phyloP scores from a whole-genome alignment of 2,329 filamentous ascomycete genomes.

The Tolypocladium tundrense region DNA sequence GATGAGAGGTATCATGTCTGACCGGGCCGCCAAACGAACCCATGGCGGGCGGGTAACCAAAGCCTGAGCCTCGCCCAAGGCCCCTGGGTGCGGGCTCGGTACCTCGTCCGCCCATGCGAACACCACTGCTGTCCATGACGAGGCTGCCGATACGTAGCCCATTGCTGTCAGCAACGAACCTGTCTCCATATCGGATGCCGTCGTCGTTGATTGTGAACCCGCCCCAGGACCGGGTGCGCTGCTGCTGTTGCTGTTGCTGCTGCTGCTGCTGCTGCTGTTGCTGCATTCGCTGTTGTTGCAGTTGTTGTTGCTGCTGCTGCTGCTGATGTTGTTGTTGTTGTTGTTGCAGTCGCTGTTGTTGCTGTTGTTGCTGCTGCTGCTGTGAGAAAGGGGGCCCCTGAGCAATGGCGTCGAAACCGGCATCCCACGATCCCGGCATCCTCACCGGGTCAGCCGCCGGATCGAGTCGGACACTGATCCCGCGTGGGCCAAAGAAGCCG shows the following conservation, averaged over 20 bases:
- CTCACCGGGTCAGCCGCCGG: conserved; percentile 8
- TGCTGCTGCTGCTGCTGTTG: conserved; percentile 2
- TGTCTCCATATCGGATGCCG: conserved; percentile 30
- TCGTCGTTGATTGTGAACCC: conserved; percentile 33
- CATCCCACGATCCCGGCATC: conserved; percentile 16
- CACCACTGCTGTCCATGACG: conserved; percentile 29
- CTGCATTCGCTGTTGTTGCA: background rate
- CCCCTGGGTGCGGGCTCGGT: background rate
- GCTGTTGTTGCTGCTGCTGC: background rate
- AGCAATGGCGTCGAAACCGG: conserved; percentile 8
- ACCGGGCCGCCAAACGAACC: background rate
- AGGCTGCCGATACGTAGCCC: conserved; percentile 36
- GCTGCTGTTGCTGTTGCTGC: conserved; percentile 6
- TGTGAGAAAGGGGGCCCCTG: background rate
- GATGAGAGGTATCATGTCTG: conserved; percentile 6
- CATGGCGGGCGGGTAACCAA: background rate
- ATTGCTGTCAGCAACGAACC: conserved; percentile 31
- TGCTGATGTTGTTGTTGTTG: conserved; percentile 7
- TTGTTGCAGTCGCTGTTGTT: conserved; percentile 2
- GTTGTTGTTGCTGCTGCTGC: background rate
- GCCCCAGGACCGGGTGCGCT: conserved; percentile 6
- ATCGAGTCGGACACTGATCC: conserved; percentile 29
- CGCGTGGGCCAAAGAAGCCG: conserved; percentile 42
- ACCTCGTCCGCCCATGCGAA: conserved; percentile 13
- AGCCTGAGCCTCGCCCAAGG: background rate